phyloP scores from a whole-genome alignment of 1,284 basidiomycete species.

The Singerocomus inundabilis region DNA sequence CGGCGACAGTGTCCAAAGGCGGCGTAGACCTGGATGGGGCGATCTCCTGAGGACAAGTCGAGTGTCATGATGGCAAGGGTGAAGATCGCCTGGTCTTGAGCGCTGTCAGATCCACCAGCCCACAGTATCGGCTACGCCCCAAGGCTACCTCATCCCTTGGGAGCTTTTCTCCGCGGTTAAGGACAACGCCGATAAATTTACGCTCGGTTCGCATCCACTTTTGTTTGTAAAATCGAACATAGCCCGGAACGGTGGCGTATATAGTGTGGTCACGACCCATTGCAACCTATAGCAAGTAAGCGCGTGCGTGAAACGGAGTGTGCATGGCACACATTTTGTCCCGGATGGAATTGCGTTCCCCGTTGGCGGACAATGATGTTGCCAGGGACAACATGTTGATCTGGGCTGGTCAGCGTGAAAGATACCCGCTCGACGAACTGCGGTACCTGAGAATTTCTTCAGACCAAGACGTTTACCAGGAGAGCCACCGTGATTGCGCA shows the following conservation, averaged over 20 bases:
- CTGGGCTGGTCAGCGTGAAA: constrained; percentile 39
- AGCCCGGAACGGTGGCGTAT: constrained; percentile 85
- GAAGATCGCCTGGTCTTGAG: constrained; percentile 13
- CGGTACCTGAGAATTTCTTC: constrained; percentile 89
- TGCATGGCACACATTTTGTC: constrained; percentile 71
- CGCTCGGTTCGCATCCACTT: constrained; percentile 68
- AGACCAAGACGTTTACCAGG: constrained; percentile 89
- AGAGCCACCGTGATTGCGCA: constrained; percentile 88
- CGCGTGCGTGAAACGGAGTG: constrained; percentile 7
- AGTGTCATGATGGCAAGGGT: constrained; percentile 4
- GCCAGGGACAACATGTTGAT: constrained; percentile 86
- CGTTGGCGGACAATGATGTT: constrained; percentile 94
- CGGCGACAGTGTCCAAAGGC: background rate
- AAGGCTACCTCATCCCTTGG: constrained; percentile 72
- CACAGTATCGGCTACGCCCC: constrained; percentile 79
- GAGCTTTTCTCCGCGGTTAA: constrained; percentile 75
- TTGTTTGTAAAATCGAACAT: constrained; percentile 86
- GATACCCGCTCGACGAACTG: background rate
- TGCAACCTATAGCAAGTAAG: constrained; percentile 58
- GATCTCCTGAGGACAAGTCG: background rate
- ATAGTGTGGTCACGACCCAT: constrained; percentile 92
- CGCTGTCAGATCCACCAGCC: constrained; percentile 56
- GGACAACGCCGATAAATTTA: constrained; percentile 81
- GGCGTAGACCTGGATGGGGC: background rate
- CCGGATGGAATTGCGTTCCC: constrained; percentile 86